These are phyloP conservation scores for Rhododendron ferrugineum DNA, from an alignment of 148 eudicot genomes.

Conservation along the genomic window DNA sequence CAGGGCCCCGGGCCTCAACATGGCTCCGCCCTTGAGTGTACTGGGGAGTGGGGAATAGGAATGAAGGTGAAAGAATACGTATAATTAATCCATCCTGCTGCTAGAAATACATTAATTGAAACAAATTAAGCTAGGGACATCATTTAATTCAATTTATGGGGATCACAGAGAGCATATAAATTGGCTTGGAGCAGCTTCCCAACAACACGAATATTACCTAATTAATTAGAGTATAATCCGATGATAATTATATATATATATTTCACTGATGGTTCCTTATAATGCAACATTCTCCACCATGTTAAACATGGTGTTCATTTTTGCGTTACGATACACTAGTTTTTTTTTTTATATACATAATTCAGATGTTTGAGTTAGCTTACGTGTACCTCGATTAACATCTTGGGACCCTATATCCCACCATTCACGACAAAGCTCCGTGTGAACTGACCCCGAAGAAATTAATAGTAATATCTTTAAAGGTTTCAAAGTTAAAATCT, in stretches of 20 bases:
- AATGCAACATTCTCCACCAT: neutral
- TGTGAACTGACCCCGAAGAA: too few species aligned
- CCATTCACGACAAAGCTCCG: too few species aligned
- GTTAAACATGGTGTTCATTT: neutral
- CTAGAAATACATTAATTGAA: neutral
- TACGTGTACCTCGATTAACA: too few species aligned
- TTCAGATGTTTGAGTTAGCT: too few species aligned
- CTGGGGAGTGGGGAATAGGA: neutral
- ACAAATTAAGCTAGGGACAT: neutral
- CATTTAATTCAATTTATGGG: neutral
- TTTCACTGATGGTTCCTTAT: neutral
- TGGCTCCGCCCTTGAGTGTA: too few species aligned
- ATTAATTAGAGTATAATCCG: neutral
- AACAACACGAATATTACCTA: neutral
- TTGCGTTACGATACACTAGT: neutral
- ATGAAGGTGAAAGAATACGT: neutral
- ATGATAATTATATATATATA: neutral
- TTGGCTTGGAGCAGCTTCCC: neutral
- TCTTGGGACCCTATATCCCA: too few species aligned
- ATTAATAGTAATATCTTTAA: too few species aligned
- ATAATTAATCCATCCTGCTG: neutral
- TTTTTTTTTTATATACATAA: too few species aligned
- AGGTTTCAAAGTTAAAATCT: too few species aligned
- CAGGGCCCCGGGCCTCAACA: too few species aligned
- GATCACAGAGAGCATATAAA: neutral